These are phyloP conservation scores for Nemania bipapillata DNA, from an alignment of 2,329 filamentous ascomycete species.

Conservation along the genomic window DNA sequence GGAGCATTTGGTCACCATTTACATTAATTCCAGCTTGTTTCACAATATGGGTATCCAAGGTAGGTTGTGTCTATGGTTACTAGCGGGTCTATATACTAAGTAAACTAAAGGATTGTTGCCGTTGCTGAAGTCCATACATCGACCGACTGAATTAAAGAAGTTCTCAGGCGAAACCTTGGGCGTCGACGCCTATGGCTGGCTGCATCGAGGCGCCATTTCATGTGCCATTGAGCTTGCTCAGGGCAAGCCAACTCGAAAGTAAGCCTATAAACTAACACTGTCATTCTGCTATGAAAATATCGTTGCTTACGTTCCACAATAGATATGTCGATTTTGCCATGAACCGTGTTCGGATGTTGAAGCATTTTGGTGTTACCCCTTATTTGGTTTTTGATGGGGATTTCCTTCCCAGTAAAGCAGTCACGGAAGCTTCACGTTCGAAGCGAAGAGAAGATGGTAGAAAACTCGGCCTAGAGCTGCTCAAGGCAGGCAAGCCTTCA, in stretches of 20 bases:
- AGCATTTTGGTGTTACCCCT: conserved; percentile 91
- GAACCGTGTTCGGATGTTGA: conserved; percentile 90
- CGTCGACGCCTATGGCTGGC: conserved; percentile 98
- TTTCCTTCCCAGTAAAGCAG: conserved; percentile 90
- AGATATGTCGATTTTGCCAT: conserved; percentile 92
- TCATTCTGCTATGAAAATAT: not conserved
- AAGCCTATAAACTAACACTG: conserved; percentile 50
- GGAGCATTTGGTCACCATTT: conserved; percentile 18
- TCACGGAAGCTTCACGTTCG: conserved; percentile 82
- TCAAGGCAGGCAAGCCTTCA: conserved; percentile 81
- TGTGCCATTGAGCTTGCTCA: conserved; percentile 92
- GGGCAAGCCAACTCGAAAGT: conserved; percentile 88
- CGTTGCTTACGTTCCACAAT: conserved; percentile 23
- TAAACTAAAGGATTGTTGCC: conserved; percentile 76
- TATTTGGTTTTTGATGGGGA: conserved; percentile 98
- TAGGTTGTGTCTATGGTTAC: conserved; percentile 29
- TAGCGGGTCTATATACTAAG: conserved; percentile 16
- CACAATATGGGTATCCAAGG: conserved; percentile 50
- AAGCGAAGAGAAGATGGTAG: conserved; percentile 80
- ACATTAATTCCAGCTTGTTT: conserved; percentile 13
- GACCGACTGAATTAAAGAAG: conserved; percentile 84
- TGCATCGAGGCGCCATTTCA: conserved; percentile 89
- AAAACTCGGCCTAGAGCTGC: conserved; percentile 77
- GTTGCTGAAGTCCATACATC: conserved; percentile 95
- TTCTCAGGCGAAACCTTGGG: conserved; percentile 88